Base-by-base conservation (phyloP, 2,329 filamentous ascomycete genomes). In the Fusarium aywerte region DNA sequence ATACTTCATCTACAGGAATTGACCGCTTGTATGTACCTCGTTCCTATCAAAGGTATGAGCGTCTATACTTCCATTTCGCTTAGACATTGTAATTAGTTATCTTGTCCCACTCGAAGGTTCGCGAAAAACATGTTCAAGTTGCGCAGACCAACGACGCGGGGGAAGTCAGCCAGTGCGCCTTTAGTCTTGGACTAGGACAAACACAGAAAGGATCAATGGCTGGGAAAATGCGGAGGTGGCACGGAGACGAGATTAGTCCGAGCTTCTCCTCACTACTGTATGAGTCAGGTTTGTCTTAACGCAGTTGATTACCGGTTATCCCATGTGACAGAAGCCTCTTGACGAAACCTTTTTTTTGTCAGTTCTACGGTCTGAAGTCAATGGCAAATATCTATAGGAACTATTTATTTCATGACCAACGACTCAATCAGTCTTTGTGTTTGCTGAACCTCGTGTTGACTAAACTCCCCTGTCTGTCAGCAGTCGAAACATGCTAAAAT, bases 211-310 rank as follows among this genome's bases (percentile, higher is more conserved):
- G 29, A 36, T 58, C 33, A 16, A 20, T 18, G 16, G 12, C 33
- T 32, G 38, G 43, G 29, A 36, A 51, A 61, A 44, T 63, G 60
- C 60, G 60, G 58, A 51, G 60, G 23, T 21, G 45, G 25, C 4
- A 32, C 58, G 43, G 58, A 35, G 16, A 8, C 7, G 38, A 27
- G 2, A 2, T 63, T 58, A 57, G 43, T 63, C 59, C 49, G 58
- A 12, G 42, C 38, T 11, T n/a, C 43, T 25, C 27, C 40, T 49
- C 45, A 27, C 6, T 13, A 4, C 45, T n/a, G n/a, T n/a, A n/a
- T n/a, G 45, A 38, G 45, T 48, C 45, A 29, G 7, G 23, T 13
- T 18, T 58, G 21, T 23, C 21, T 18, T n/a, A 15, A 25, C 25
- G 7, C 7, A 51, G 38, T n/a, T 18, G 31, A 48, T 36, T n/a